phyloP scores from a whole-genome alignment of 2,329 filamentous ascomycete genomes.

The Zymoseptoria brevis region DNA sequence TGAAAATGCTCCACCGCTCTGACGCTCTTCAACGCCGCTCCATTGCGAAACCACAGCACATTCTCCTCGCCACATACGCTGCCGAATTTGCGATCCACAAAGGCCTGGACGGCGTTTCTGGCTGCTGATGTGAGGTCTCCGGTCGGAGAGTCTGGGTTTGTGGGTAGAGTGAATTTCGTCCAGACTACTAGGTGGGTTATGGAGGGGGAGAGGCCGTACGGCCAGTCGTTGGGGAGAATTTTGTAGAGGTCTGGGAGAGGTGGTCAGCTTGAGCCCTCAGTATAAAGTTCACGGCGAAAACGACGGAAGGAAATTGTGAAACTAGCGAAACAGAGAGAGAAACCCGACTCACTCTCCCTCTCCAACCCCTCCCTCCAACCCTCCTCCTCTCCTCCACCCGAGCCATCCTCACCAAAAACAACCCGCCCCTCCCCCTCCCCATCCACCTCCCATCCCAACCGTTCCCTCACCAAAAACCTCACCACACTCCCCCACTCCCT shows the following conservation, averaged over 20 bases:
- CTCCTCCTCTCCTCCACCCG: constrained; percentile 6
- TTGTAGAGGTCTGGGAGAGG: constrained; percentile 40
- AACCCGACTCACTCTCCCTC: constrained; percentile 31
- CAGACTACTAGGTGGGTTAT: constrained; percentile 86
- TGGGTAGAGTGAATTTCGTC: constrained; percentile 77
- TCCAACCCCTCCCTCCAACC: constrained; percentile 38
- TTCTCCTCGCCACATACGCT: constrained; percentile 40
- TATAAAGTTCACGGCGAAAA: background rate
- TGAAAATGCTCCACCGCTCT: constrained; percentile 89
- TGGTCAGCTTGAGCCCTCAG: background rate
- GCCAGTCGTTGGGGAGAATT: constrained; percentile 86
- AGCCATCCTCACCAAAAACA: background rate
- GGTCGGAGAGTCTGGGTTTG: constrained; percentile 49
- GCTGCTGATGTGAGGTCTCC: constrained; percentile 60
- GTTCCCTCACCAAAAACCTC: constrained; percentile 63
- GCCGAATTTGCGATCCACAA: constrained; percentile 60
- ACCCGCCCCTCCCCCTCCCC: background rate
- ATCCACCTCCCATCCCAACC: constrained; percentile 60
- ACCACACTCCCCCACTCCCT: constrained; percentile 67
- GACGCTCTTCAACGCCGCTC: constrained; percentile 75
- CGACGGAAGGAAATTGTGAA: background rate
- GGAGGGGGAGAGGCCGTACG: constrained; percentile 70
- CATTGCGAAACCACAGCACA: constrained; percentile 89
- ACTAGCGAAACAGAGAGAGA: constrained; percentile 21
- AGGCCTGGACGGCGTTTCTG: constrained; percentile 59